Percentiles rank a stretch among this genome's conserved stretches.
These are phyloP conservation scores for Gonapodya sp. DNA, from an alignment of 192 early-diverging fungal species.

Conservation along the genomic window DNA sequence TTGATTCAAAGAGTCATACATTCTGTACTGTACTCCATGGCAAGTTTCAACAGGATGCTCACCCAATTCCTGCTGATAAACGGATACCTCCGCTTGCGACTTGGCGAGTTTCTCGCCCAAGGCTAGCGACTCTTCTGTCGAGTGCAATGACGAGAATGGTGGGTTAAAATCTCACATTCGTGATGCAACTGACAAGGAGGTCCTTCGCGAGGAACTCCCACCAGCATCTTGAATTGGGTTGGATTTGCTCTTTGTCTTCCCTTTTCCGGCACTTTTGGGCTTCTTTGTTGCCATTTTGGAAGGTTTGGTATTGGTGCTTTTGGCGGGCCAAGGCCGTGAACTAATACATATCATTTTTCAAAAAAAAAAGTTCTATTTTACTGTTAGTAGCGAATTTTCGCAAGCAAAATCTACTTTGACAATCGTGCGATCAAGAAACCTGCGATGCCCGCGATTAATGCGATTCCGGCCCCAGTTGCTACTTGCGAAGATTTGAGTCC, in stretches of 20 bases:
- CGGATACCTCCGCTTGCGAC: constrained; percentile 25
- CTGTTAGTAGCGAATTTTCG: not conserved
- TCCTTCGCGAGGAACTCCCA: no score
- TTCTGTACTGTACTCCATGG: not conserved
- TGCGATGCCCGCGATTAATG: not conserved
- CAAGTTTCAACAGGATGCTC: constrained; percentile 1
- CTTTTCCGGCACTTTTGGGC: not conserved
- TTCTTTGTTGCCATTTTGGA: not conserved
- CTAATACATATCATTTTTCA: not conserved
- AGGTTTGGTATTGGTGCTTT: no score
- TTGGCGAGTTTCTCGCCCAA: constrained; percentile 32
- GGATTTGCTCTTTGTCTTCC: not conserved
- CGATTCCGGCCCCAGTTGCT: not conserved
- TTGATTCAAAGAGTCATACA: no score
- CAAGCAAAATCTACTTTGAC: not conserved
- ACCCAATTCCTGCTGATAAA: constrained; percentile 28
- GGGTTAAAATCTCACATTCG: no score
- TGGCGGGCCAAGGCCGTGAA: no score
- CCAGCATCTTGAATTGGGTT: not conserved
- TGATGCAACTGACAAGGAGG: no score
- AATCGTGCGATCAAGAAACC: not conserved
- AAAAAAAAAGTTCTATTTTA: not conserved
- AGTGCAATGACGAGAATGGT: no score
- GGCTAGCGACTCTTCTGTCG: constrained; percentile 10
- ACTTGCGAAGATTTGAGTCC: not conserved